These are phyloP conservation scores for Citrullus amarus DNA, from an alignment of 306 rosid species.

Conservation along the genomic window DNA sequence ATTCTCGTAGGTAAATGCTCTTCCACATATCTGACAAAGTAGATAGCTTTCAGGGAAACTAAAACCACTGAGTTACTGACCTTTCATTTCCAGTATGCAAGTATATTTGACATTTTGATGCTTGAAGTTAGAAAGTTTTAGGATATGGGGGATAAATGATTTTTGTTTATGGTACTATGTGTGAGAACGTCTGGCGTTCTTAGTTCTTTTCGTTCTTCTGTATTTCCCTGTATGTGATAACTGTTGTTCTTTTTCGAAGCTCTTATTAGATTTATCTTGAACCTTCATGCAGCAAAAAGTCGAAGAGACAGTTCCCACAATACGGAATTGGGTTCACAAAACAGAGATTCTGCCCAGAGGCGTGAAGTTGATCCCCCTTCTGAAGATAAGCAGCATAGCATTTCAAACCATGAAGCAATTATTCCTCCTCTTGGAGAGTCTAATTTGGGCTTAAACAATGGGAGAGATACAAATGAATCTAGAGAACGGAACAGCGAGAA, in stretches of 20 bases:
- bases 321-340: constrained; percentile 20
- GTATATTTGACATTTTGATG: not conserved
- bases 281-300: constrained; percentile 45
- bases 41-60: not conserved
- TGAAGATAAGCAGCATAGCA: constrained; percentile 17
- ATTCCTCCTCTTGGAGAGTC: constrained; percentile 31
- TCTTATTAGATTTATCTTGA: constrained; percentile 13
- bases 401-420: constrained; percentile 19
- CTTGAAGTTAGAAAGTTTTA: not conserved
- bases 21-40: not conserved
- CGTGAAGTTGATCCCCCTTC: constrained; percentile 14
- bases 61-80: not conserved
- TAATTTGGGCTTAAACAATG: constrained; percentile 18
- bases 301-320: constrained; percentile 19
- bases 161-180: not conserved
- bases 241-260: not conserved
- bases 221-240: not conserved
- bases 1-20: constrained; percentile 51
- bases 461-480: constrained; percentile 16
- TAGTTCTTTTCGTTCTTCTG: not conserved
- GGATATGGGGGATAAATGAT: not conserved
- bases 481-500: constrained; percentile 17
- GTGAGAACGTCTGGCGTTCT: not conserved
- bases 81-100: not conserved
- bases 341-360: constrained; percentile 24